A percentile compares a stretch with the other conserved stretches of the same genome.
Evolutionary conservation across 2,329 filamentous ascomycete genomes (phyloP).

Genomic region (Fusarium acutatum): DNA sequence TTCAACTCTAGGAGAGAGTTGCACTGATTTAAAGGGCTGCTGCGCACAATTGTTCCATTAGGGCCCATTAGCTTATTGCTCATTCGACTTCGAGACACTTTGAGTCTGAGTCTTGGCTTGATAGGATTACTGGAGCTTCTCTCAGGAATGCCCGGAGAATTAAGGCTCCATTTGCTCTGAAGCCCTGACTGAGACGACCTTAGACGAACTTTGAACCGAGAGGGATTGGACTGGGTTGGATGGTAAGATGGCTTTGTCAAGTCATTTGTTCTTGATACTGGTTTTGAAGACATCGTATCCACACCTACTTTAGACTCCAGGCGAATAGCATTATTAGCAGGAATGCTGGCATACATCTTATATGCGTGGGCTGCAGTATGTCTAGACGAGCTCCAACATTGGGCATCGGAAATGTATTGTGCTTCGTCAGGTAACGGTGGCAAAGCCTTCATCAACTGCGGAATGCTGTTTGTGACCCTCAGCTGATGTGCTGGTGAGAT

Average conservation of each 20-base stretch:
- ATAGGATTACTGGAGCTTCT: conserved; percentile 18
- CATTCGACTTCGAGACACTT: conserved; percentile 45
- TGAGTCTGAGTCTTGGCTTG: conserved; percentile 43
- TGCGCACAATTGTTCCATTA: conserved; percentile 25
- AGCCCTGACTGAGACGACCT: conserved; percentile 32
- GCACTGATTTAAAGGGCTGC: conserved; percentile 44
- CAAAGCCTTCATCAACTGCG: conserved; percentile 62
- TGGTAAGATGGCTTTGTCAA: background rate
- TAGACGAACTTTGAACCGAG: conserved; percentile 44
- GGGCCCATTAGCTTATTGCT: conserved; percentile 21
- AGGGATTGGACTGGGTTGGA: conserved; percentile 15
- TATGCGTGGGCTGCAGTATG: conserved; percentile 10
- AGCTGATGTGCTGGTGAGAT: conserved; percentile 57
- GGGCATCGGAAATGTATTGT: background rate
- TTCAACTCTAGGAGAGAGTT: conserved; percentile 46
- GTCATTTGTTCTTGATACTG: background rate
- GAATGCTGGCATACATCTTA: conserved; percentile 19
- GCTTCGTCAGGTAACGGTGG: conserved; percentile 54
- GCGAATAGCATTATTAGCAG: conserved; percentile 1
- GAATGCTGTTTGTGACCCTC: conserved; percentile 59
- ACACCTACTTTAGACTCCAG: background rate
- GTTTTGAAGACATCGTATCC: background rate
- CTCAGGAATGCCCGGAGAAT: background rate
- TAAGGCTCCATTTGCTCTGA: conserved; percentile 1
- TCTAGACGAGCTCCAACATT: background rate